Evolutionary conservation across 768 basidiomycete genomes (phyloP).

Genomic region (Paxillus ammoniavirescens): DNA sequence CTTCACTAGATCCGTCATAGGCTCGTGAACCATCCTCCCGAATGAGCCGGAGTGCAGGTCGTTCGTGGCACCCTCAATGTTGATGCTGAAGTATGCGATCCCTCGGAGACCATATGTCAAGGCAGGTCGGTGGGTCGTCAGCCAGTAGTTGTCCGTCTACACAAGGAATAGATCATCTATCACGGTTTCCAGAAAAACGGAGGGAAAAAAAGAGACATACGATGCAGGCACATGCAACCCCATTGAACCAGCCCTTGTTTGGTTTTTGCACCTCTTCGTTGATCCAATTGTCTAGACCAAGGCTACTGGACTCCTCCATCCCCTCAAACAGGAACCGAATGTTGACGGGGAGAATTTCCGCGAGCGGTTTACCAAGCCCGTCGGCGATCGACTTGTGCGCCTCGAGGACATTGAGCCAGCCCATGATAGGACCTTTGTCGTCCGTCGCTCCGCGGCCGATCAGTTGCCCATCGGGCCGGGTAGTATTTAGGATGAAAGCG

Average conservation of each 20-base stretch:
- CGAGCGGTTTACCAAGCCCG: slow-evolving; percentile 38
- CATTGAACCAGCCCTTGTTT: slow-evolving; percentile 67
- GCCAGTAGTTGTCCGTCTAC: slow-evolving; percentile 90
- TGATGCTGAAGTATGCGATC: slow-evolving; percentile 76
- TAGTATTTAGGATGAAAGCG: slow-evolving; percentile 65
- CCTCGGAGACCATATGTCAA: slow-evolving; percentile 86
- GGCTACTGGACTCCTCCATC: slow-evolving; percentile 89
- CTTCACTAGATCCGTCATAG: slow-evolving; percentile 83
- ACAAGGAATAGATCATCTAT: neutral
- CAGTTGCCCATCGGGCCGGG: slow-evolving; percentile 46
- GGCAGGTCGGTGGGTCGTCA: slow-evolving; percentile 69
- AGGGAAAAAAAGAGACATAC: slow-evolving; percentile 36
- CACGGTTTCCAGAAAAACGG: neutral
- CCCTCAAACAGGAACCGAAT: slow-evolving; percentile 87
- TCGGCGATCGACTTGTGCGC: slow-evolving; percentile 47
- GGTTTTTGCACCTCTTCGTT: slow-evolving; percentile 60
- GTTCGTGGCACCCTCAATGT: slow-evolving; percentile 72
- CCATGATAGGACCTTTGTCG: slow-evolving; percentile 88
- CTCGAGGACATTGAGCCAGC: slow-evolving; percentile 88
- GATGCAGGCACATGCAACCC: slow-evolving; percentile 86
- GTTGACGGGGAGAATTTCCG: slow-evolving; percentile 80
- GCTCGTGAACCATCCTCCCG: slow-evolving; percentile 74
- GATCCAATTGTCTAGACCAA: slow-evolving; percentile 84
- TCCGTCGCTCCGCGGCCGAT: slow-evolving; percentile 84
- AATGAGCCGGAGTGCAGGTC: slow-evolving; percentile 90